phyloP scores from a whole-genome alignment of 768 basidiomycete genomes.

The Mycena belliarum region DNA sequence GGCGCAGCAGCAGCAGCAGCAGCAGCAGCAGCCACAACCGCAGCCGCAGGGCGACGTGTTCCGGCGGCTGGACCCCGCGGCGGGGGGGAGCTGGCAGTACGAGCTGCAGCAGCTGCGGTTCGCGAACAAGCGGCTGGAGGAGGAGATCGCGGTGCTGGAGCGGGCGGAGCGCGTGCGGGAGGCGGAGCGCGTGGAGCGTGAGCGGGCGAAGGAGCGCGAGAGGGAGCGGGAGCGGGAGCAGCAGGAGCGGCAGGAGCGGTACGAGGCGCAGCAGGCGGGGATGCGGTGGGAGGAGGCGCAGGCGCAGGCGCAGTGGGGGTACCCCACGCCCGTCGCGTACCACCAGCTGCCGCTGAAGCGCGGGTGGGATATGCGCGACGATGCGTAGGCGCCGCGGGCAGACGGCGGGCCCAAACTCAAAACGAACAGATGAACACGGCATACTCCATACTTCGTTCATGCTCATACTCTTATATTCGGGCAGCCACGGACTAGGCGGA shows the following conservation, averaged over 20 bases:
- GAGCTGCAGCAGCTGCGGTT: constrained; percentile 84
- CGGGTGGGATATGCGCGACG: constrained; percentile 14
- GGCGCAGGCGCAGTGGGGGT: background rate
- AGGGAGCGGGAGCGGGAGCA: background rate
- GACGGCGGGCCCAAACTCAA: too few species aligned
- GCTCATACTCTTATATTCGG: too few species aligned
- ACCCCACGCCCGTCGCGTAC: background rate
- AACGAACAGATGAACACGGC: too few species aligned
- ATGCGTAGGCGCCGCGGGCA: background rate
- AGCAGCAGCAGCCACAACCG: too few species aligned
- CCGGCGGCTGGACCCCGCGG: constrained; percentile 64
- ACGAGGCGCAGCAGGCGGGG: background rate
- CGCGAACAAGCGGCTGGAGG: constrained; percentile 62
- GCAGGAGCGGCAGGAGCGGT: background rate
- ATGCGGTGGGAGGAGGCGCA: background rate
- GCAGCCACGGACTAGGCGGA: background rate
- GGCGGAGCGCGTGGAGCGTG: background rate
- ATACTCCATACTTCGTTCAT: too few species aligned
- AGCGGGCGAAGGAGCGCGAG: background rate
- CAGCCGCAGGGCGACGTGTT: constrained; percentile 49
- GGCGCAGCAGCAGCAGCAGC: too few species aligned
- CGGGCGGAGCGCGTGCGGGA: constrained; percentile 7
- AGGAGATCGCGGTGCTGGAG: constrained; percentile 49
- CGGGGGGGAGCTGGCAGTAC: constrained; percentile 90
- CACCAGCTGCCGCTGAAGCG: constrained; percentile 19